Base-by-base conservation (phyloP, 2,329 filamentous ascomycete species). In the Exophiala spinifera region DNA sequence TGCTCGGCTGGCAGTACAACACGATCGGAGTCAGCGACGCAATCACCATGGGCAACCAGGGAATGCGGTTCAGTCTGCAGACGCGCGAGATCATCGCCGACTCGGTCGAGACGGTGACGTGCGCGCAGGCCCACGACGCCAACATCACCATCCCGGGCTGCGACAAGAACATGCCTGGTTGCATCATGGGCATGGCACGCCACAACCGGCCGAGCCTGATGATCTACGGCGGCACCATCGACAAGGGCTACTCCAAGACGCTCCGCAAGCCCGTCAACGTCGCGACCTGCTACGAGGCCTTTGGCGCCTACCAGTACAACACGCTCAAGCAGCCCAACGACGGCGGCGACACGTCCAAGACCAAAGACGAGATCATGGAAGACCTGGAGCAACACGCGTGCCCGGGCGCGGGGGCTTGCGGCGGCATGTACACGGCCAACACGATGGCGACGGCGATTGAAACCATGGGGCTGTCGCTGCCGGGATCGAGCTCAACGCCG, bases 131-230 rank as follows among this genome's bases (percentile, higher is more conserved):
- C 64, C 90, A 96, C 71, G 92, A 96, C 69, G 92, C 91, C 55
- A 95, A 91, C 70, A 91, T 96, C 69, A 85, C 89, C 25, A 92
- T 96, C 63, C 91, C 92, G 0, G 91, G 91, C 10, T 96, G 91
- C 70, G 91, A 96, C 76, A 96, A 96, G 81, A 96, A 96, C 71
- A 96, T 96, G 92, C 91, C 91, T 0, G 91, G 91, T 60, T 87
- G 89, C 14, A 79, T 94, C 60, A 96, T 96, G 86, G 91, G 88
- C 0, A 91, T 94, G 67, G 89, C 89, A 13, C 83, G 92, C 53
- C 89, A 95, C 73, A 96, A 96, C 72, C 82, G 92, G 8, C 92
- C 92, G 3, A 94, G 90, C 45, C 77, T 96, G 68, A 96, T 96
- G 91, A 87, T 97, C 56, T 97, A 96, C 69, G 92, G 92, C 47